Evolutionary conservation across 371 early-diverging fungal species (phyloP).

Genomic region (Saksenaea oblongispora): DNA sequence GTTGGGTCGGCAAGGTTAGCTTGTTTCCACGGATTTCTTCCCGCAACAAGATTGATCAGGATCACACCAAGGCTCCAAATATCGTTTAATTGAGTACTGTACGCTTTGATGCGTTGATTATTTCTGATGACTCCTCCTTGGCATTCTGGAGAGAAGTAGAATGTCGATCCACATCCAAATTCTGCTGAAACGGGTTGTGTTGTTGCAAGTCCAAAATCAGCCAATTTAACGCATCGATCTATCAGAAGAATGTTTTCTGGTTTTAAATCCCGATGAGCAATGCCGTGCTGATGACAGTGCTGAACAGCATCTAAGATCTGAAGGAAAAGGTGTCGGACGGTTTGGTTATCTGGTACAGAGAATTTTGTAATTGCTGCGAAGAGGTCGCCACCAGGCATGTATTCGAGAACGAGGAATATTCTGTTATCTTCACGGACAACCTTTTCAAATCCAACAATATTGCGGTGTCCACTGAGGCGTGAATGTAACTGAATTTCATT

Average conservation of each 20-base stretch:
- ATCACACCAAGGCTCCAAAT: constrained; percentile 88
- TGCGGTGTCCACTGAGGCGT: constrained; percentile 61
- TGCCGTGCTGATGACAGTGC: constrained; percentile 54
- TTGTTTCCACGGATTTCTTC: constrained; percentile 82
- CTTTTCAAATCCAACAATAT: constrained; percentile 71
- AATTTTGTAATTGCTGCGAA: constrained; percentile 67
- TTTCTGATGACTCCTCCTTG: too few species aligned
- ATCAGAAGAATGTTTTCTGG: constrained; percentile 69
- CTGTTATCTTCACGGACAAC: constrained; percentile 57
- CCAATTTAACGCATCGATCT: constrained; percentile 69
- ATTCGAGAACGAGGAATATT: constrained; percentile 72
- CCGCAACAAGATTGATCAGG: constrained; percentile 74
- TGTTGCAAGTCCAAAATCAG: constrained; percentile 95
- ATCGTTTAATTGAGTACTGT: too few species aligned
- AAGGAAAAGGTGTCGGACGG: constrained; percentile 54
- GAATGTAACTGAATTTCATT: constrained; percentile 73
- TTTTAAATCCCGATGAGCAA: constrained; percentile 79
- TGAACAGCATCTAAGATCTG: constrained; percentile 59
- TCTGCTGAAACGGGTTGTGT: constrained; percentile 71
- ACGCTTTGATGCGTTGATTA: too few species aligned
- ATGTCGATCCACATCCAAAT: constrained; percentile 88
- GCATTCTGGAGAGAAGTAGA: constrained; percentile 94
- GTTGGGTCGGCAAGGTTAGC: constrained; percentile 73
- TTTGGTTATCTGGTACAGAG: constrained; percentile 45
- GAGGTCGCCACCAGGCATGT: constrained; percentile 68